Base-by-base conservation (phyloP, 78 protist genomes). In the Chrysochromulina tobinii region DNA sequence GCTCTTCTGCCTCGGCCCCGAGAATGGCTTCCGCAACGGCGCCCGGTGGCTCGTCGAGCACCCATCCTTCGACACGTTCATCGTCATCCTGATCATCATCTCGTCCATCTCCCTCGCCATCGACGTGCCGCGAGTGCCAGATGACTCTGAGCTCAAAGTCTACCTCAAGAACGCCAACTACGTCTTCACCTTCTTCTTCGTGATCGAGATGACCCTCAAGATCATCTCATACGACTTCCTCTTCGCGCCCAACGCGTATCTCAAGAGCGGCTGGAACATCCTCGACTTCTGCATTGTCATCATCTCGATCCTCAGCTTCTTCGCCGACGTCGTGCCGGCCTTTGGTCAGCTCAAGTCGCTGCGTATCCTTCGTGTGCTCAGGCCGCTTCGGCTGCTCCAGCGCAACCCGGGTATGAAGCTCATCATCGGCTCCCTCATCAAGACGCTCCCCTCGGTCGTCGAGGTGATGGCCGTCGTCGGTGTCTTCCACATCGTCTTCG, bases 341-440 rank as follows among this genome's bases (percentile, higher is more conserved):
- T 38, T 38, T 38, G 38, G 38, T 38, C 38, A 38, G 38, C 38
- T 79, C 15, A 38, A 38, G 48, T 27, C n/a, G 18, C 64, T 79
- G 87, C 58, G 61, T 3, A 92, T 90, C 3, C 23, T 94, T 9
- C 92, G 96, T 18, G 95, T 91, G 9, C 81, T 95, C 51, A 94
- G 96, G 4, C 96, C 96, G 23, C 93, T 95, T n/a, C 96, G 96
- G 3, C 84, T 93, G 57, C 3, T 95, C 88, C 54, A 58, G 55
- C 89, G 93, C 38, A 14, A 14, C 38, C n/a, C 6, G 5, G 68
- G 92, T 17, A 81, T 93, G 91, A 66, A 55, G 57, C 84, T 93
- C 12, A 38, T 89, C 12, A 66, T 88, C 5, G 25, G 1, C 5
- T 61, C 92, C 12, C 3, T 94, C 14, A 2, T 90, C n/a, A 3